Percentiles rank a stretch among this genome's conserved stretches.
Conservation (phyloP, 2,329 filamentous ascomycete species). For the Colletotrichum sp. region DNA sequence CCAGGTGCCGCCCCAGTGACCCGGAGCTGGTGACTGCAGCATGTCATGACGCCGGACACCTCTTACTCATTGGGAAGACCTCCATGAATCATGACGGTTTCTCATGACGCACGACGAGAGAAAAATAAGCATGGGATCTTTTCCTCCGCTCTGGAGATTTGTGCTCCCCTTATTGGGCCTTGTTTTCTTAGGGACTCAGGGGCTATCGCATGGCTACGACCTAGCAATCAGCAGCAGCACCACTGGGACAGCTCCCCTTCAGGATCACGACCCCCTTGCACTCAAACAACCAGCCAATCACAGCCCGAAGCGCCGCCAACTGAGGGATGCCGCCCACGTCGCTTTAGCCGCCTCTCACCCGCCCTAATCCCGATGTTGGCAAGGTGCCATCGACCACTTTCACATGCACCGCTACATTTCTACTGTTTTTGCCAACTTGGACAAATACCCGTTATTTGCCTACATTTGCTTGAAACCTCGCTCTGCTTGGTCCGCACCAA, state of each 20-base stretch:
- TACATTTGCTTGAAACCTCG: not conserved
- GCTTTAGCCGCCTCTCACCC: not conserved
- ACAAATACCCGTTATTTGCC: not conserved
- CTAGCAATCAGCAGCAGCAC: not conserved
- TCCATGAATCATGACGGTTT: not conserved
- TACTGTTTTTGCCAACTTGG: not conserved
- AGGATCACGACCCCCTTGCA: slow-evolving; percentile 15
- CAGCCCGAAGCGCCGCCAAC: not conserved
- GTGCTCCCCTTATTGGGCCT: not conserved
- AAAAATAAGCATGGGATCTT: not conserved
- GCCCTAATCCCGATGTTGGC: slow-evolving; percentile 5
- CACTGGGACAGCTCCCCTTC: not conserved
- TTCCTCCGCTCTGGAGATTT: not conserved
- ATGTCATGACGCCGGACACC: not conserved
- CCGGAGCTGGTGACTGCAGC: slow-evolving; percentile 7
- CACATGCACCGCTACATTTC: not conserved
- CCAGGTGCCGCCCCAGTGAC: slow-evolving; percentile 15
- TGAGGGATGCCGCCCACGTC: not conserved
- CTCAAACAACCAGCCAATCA: not conserved
- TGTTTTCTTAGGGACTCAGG: not conserved
- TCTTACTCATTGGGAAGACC: not conserved
- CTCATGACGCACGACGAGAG: not conserved
- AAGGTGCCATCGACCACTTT: not conserved
- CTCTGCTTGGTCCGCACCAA: not conserved
- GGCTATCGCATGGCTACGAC: not conserved